Evolutionary conservation across 2,329 filamentous ascomycete species (phyloP), one percentile per base, ranked within the genome.

Genomic region (Gaeumannomyces sp.): DNA sequence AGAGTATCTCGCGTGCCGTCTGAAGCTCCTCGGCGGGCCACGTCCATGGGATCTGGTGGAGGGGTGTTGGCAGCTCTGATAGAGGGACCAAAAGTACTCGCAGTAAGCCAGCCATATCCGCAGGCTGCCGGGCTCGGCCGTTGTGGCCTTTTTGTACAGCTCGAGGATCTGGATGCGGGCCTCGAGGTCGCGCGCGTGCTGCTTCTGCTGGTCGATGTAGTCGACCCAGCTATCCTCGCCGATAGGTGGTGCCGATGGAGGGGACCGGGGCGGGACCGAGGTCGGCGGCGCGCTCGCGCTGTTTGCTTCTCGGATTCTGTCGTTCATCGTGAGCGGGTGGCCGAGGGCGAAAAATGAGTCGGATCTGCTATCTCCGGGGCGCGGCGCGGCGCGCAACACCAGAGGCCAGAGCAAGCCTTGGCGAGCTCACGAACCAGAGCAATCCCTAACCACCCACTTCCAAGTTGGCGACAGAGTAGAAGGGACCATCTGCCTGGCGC

Each of bases 151-250:
- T 70, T 89, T 87, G 76, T 87, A 92, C 59, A 90, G 77, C 74
- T 94, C 91, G 72, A 93, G 82, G 61, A 91, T 81, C 67, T 83
- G 81, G 73, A 92, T 83, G 69, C 89, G 86, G 70, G 86, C 83
- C 67, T 92, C 89, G 64, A 90, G 76, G 73, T 88, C 78, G 72
- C 79, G 73, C 72, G 89, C 79, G 77, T 80, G 78, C 76, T 83
- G 79, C 65, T 83, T 85, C 70, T 90, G 85, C 75, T 93, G 91
- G 67, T 91, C 86, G 68, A 94, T 83, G 76, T 90, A 91, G 70
- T 90, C 89, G 69, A 90, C 76, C 91, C 91, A 95, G 73, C 84
- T 84, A 66, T 90, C 86, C 79, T 95, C 91, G 71, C 90, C 90
- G 69, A 92, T 81, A 60, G 89, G 88, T 19, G 66, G 62, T 59